phyloP scores from a whole-genome alignment of 768 basidiomycete genomes.

The Hysterangium stoloniferum region DNA sequence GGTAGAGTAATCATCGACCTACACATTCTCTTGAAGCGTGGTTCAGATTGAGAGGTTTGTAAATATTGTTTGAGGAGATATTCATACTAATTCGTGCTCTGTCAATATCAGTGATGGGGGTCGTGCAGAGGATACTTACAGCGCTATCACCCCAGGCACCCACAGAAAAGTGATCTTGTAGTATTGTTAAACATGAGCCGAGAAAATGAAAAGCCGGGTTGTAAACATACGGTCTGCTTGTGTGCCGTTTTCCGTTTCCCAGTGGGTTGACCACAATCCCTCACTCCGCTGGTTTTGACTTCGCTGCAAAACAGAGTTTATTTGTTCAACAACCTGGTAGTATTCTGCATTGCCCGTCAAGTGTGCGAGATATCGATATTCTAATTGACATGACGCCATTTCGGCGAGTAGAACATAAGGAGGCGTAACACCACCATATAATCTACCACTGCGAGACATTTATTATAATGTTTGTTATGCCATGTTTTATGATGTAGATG shows the following conservation, averaged over 20 bases:
- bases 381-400: slow-evolving; percentile 13
- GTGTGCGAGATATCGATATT: slow-evolving; percentile 15
- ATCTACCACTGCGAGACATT: slow-evolving; percentile 22
- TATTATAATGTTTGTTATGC: not conserved
- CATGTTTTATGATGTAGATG: not conserved
- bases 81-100: slow-evolving; percentile 15
- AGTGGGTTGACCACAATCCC: slow-evolving; percentile 11
- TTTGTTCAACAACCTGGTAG: slow-evolving; percentile 13
- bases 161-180: too few species aligned
- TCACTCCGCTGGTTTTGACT: slow-evolving; percentile 11
- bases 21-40: slow-evolving; percentile 19
- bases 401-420: slow-evolving; percentile 11
- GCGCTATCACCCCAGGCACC: slow-evolving; percentile 18
- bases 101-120: not conserved
- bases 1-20: slow-evolving; percentile 1
- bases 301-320: slow-evolving; percentile 1
- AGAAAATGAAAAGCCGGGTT: too few species aligned
- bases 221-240: slow-evolving; percentile 9
- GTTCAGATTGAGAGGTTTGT: slow-evolving; percentile 17
- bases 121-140: slow-evolving; percentile 5
- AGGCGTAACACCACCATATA: not conserved
- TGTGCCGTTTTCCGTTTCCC: slow-evolving; percentile 8
- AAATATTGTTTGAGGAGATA: slow-evolving; percentile 21
- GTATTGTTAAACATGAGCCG: too few species aligned
- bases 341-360: slow-evolving; percentile 10